Conservation (phyloP, 2,329 filamentous ascomycete genomes). For the Emergomyces orientalis region DNA sequence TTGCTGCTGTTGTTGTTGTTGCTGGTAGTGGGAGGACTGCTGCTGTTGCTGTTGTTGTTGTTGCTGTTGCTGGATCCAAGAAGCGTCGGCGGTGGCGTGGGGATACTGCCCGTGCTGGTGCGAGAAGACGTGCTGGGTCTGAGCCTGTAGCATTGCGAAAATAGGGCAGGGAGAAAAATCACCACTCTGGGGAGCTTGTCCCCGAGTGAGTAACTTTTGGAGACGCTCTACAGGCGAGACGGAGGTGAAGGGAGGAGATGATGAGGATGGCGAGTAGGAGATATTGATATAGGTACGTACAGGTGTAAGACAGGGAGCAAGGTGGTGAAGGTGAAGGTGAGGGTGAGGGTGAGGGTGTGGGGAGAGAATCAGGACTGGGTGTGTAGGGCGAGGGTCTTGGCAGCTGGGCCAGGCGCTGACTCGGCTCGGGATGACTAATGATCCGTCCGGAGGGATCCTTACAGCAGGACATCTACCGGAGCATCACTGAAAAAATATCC, state of each 20-base stretch:
- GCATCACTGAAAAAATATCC: no score
- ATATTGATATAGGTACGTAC: not conserved
- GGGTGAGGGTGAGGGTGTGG: not conserved
- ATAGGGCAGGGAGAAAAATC: slow-evolving; percentile 10
- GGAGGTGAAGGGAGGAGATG: not conserved
- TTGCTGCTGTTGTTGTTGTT: slow-evolving; percentile 36
- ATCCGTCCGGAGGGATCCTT: no score
- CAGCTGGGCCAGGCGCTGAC: not conserved
- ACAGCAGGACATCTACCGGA: no score
- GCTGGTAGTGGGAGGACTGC: slow-evolving; percentile 27
- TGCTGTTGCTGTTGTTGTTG: slow-evolving; percentile 26
- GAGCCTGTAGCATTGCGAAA: slow-evolving; percentile 39
- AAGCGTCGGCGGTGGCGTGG: slow-evolving; percentile 35
- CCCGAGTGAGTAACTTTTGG: not conserved
- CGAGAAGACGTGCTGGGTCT: slow-evolving; percentile 53
- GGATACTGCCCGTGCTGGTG: slow-evolving; percentile 47
- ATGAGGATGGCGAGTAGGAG: not conserved
- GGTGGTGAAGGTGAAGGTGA: not conserved
- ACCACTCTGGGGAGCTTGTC: slow-evolving; percentile 4
- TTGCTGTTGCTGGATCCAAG: slow-evolving; percentile 36
- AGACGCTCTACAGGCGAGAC: not conserved
- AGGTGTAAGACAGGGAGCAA: not conserved
- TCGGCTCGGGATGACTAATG: slow-evolving; percentile 3
- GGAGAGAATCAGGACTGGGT: not conserved
- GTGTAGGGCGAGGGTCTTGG: not conserved